Evolutionary conservation across 78 protist species (phyloP), one percentile per base, ranked within the genome.

Genomic region (Guillardia theta): DNA sequence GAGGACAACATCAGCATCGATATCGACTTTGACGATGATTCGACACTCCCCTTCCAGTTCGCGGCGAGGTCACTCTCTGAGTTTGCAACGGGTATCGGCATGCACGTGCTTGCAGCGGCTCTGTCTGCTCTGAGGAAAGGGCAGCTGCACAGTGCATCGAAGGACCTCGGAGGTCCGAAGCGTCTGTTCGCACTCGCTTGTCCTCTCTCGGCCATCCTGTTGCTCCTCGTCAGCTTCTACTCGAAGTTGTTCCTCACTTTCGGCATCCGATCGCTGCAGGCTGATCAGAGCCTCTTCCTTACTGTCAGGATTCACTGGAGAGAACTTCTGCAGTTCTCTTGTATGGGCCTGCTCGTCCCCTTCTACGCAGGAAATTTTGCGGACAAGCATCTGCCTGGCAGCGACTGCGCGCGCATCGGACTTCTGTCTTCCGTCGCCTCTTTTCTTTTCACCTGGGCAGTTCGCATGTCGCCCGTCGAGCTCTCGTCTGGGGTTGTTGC

Each of bases 311-410:
- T 15, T 50, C 58, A 10, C 58, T 64, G 33, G 33, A 24, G 6
- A 15, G 43, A 5, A 5, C 22, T 12, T 15, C 15, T 24, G 48
- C 50, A 78, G 90, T 78, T 78, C 8, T 45, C 48, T 30, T 24
- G 45, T 48, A 78, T 78, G 90, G 90, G 90, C 43, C 90, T 78
- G 18, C 50, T 78, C 41, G 90, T 78, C 37, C 90, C 90, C 48
- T 78, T 78, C 48, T 78, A 78, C 90, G 90, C 90, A n/a, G 90
- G 90, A 44, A 78, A 78, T 48, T 78, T n/a, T 30, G 90, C 90
- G 37, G 90, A 78, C 90, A 37, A 43, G 48, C 21, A 43, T 48
- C 50, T 78, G 24, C 90, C 90, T 1, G 90, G 43, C 87, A 27
- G 47, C 15, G 83, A 70, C 36, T 70, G 45, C 1, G 83, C 83